Base-by-base conservation (phyloP, 352 stramenopile genomes). In the Globisporangium recalcitrans region DNA sequence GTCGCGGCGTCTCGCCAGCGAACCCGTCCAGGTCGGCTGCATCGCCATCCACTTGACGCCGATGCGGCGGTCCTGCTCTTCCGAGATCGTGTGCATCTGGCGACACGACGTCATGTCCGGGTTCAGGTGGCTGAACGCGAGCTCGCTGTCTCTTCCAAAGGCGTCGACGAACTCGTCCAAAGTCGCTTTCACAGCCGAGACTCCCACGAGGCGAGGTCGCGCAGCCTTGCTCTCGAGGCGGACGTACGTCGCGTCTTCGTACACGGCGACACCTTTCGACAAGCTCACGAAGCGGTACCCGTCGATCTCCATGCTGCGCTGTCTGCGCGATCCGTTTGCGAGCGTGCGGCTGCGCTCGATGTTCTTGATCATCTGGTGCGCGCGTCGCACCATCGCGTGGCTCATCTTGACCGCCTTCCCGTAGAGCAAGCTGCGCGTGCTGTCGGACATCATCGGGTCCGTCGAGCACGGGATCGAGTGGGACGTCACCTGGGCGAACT, bases 11-110 rank as follows among this genome's bases (percentile, higher is more conserved):
- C 71, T 56, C 1, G 74, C 64, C 24, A 69, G 58, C 13, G 57
- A 59, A 1, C 64, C 54, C 8, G 64, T 63, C 47, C 46, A 62
- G 16, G 72, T 58, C 11, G 72, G 62, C 49, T 77, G 62, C 34
- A 82, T 64, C 27, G 60, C 61, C 38, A 73, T 61, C 61, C 70
- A 76, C 13, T 78, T 66, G 62, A 83, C 64, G 2, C 57, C 55
- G 32, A 82, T 64, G 26, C 59, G 68, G 46, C 70, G 63, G 46
- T 73, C 59, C 14, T 40, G 16, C 21, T 70, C 67, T 13, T 80
- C 70, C 0, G 53, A 32, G n/a, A 77, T 53, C 42, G 68, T 64
- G 14, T 67, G 65, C 11, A 78, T 55, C 32, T 53, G 51, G n/a
- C 63, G 64, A 10, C 27, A 62, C 40, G 46, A 66, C 5, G 42